A percentile compares a stretch with the other conserved stretches of the same genome.
phyloP scores from a whole-genome alignment of 306 rosid genomes.

The Castanea sativa region DNA sequence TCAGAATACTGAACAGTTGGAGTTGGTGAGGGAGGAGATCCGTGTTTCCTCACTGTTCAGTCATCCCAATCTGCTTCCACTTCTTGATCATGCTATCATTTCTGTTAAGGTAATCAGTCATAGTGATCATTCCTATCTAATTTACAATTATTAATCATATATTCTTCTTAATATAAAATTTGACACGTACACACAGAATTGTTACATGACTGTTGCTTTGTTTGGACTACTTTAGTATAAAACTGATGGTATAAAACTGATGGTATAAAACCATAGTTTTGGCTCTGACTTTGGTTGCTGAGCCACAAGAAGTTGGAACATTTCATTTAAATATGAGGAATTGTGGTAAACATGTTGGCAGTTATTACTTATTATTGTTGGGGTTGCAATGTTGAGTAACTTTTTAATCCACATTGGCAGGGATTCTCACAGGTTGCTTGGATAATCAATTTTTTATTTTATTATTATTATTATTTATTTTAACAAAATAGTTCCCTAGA shows the following conservation, averaged over 20 bases:
- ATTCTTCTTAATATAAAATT: not conserved
- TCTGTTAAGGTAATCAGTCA: constrained; percentile 65
- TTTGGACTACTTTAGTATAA: not conserved
- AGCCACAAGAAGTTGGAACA: not conserved
- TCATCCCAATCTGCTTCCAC: constrained; percentile 96
- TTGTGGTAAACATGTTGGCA: not conserved
- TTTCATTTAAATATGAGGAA: not conserved
- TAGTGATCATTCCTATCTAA: not conserved
- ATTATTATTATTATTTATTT: not conserved
- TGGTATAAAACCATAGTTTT: not conserved
- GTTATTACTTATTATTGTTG: not conserved
- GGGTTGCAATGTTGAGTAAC: not conserved
- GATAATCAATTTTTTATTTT: not conserved
- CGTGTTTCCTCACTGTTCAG: constrained; percentile 87
- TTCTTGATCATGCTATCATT: constrained; percentile 96
- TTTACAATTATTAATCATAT: not conserved
- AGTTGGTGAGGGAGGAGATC: constrained; percentile 94
- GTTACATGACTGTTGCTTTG: not conserved
- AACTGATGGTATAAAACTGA: not conserved
- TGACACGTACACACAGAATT: not conserved
- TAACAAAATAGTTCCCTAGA: not conserved
- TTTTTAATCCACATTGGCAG: not conserved
- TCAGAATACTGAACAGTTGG: constrained; percentile 88
- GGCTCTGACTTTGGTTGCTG: not conserved
- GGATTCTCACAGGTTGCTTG: not conserved